Conservation (phyloP, 106 monocot genomes). For the Agapanthus africanus region DNA sequence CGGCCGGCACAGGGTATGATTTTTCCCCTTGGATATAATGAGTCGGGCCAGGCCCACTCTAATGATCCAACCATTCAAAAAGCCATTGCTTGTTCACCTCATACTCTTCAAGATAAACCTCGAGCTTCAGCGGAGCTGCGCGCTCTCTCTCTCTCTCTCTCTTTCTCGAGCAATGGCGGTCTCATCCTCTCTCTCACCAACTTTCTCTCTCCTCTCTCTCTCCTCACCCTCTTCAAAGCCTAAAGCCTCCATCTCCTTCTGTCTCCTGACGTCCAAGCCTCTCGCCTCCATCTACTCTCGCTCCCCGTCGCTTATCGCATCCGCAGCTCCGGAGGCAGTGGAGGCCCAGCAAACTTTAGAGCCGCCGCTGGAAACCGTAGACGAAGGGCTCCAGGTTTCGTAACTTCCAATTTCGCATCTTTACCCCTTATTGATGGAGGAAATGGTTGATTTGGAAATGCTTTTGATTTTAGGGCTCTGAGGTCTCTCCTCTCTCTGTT, state of each 20-base stretch:
- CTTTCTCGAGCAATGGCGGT: conserved; percentile 19
- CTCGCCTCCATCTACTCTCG: conserved; percentile 1
- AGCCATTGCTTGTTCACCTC: neutral
- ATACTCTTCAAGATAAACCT: conserved; percentile 8
- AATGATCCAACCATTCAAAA: too few species aligned
- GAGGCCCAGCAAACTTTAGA: conserved; percentile 8
- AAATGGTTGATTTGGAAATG: neutral
- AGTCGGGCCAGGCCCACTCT: too few species aligned
- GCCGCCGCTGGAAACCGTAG: neutral
- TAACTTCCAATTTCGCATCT: neutral
- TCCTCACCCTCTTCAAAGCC: neutral
- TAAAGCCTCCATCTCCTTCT: conserved; percentile 13
- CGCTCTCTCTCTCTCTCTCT: neutral
- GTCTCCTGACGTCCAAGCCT: conserved; percentile 7
- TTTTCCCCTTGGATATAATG: too few species aligned
- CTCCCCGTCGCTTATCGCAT: neutral
- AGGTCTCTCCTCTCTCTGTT: conserved; percentile 8
- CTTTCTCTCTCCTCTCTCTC: conserved; percentile 18
- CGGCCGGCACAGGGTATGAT: too few species aligned
- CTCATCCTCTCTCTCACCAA: conserved; percentile 18
- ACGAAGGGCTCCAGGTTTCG: neutral
- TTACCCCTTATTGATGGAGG: neutral
- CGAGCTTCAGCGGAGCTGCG: neutral
- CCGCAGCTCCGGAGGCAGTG: neutral
- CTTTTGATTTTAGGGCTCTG: conserved; percentile 8